Evolutionary conservation across 2,329 filamentous ascomycete genomes (phyloP), one percentile per base, ranked within the genome.

Genomic region (Sclerotinia nivalis): DNA sequence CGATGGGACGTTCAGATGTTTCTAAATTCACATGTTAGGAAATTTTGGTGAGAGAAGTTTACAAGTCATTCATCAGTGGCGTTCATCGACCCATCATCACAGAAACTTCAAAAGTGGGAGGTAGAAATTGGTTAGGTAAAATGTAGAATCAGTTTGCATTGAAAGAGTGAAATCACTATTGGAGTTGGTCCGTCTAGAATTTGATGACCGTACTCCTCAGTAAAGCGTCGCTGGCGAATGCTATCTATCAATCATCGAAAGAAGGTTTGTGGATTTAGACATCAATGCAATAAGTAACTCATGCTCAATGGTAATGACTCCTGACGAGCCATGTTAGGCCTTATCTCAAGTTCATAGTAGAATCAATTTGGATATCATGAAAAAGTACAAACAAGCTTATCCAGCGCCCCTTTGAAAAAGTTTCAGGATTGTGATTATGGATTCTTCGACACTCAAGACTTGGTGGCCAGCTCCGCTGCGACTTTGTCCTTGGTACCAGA

Each of bases 401-500:
- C 47, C 47, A 64, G 49, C 47, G 22, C 49, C 34, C n/a, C 47
- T 64, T 3, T 18, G 31, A 22, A 28, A 52, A 55, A 20, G 8
- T 9, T 25, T 22, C 8, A 25, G 50, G 4, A 40, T 15, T 40
- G 47, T 6, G 6, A 64, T 13, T 25, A 40, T 20, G 6, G 10
- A 58, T 56, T 18, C 18, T 6, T 31, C 60, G 49, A 49, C 65
- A 59, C 15, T 70, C 62, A 76, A 45, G 75, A 72, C 70, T 76
- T 77, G 37, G 72, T 74, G 37, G 71, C 62, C 70, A 77, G 67
- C 43, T 74, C 76, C 37, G 75, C 74, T 8, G 76, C 76, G 70
- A 77, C 69, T 68, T 77, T 77, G 43, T 78, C 76, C 71, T 77
- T 77, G 9, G 72, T 78, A 15, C 76, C 76, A 55, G 70, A 62